Evolutionary conservation across 352 stramenopile genomes (phyloP), one percentile per base, ranked within the genome.

Genomic region (Pythium scleroteichum): DNA sequence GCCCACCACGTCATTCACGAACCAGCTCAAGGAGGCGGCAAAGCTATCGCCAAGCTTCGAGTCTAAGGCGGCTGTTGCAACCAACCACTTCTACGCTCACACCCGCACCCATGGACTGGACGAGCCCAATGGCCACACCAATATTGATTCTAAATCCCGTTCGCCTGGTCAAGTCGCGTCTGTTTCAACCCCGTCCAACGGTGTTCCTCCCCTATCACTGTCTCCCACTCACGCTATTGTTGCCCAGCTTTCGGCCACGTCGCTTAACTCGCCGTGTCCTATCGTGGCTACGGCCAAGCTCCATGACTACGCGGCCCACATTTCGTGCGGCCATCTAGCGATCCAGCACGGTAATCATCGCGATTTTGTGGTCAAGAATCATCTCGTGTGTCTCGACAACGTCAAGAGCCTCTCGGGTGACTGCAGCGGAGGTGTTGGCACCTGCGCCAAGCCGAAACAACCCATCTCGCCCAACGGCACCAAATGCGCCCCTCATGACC

Each of bases 311-410:
- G 69, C 77, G 19, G 68, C 71, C 0, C 82, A 92, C 60, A 89
- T 73, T 7, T 77, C 73, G 3, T 92, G 83, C 59, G 81, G 83
- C 7, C 83, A 92, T 44, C 68, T 92, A 53, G 84, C 80, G 47
- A 92, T 92, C 38, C 70, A 86, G 57, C 83, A 92, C 54, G 83
- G 83, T 19, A 81, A 90, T 62, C 83, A 92, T 50, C 81, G 76
- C 49, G 83, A 92, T 62, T 92, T 89, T 55, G 80, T 92, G 35
- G 83, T 92, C 45, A 82, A 90, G 56, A 90, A 92, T 63, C 83
- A 92, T 46, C 71, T 92, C 29, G 77, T 92, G 48, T 92, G 83
- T 53, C 75, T 89, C 66, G 73, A 90, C 54, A 89, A 67, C 53
- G 73, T 92, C 62, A 88, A 68, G 35, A 79, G 64, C 35, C 61